Evolutionary conservation across 1,284 basidiomycete genomes (phyloP).

Genomic region (Irpex sp.): DNA sequence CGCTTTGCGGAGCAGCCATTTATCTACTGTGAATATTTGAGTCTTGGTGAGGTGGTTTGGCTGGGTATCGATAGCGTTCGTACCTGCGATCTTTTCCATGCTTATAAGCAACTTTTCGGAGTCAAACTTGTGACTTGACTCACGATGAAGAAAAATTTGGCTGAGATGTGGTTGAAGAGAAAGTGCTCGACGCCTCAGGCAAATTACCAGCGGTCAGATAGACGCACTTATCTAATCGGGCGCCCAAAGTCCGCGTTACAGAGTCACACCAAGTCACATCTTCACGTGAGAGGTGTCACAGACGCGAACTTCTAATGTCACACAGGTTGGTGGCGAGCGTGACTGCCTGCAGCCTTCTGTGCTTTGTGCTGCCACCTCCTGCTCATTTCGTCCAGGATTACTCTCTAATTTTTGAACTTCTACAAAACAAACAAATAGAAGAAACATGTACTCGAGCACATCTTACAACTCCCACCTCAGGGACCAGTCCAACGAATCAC

Average conservation of each 20-base stretch:
- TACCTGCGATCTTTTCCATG: neutral
- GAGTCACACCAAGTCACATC: neutral
- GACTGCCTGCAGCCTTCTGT: neutral
- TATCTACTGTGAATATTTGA: neutral
- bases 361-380: neutral
- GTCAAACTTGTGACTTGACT: neutral
- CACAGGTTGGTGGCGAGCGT: neutral
- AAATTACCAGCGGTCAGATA: neutral
- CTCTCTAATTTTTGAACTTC: neutral
- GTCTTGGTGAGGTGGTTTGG: neutral
- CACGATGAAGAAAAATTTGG: neutral
- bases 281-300: neutral
- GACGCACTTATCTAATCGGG: slow-evolving; percentile 17
- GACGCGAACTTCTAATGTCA: neutral
- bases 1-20: slow-evolving; percentile 4
- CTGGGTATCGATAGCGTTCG: neutral
- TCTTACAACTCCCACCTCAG: slow-evolving; percentile 17
- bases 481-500: slow-evolving; percentile 13
- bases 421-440: neutral
- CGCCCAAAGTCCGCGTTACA: neutral
- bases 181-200: neutral
- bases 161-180: neutral
- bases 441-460: slow-evolving; percentile 17
- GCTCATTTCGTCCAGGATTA: neutral
- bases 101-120: neutral